Base-by-base conservation (phyloP, 352 stramenopile genomes). In the Phytophthora meadii region DNA sequence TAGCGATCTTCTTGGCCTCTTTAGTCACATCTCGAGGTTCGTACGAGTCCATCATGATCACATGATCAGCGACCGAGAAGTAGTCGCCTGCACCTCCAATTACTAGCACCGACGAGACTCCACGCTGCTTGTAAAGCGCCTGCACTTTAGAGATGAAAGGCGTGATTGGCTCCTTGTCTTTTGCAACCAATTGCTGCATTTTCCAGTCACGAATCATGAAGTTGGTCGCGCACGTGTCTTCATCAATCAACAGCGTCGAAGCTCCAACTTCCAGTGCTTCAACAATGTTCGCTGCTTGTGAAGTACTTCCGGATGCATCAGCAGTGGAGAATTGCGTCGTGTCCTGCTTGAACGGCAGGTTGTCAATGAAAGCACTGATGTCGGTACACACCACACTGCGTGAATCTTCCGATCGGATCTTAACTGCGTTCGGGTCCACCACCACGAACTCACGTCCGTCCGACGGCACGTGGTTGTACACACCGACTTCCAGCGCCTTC, bases 141-240 rank as follows among this genome's bases (percentile, higher is more conserved):
- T 93, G 90, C n/a, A 97, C 88, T 62, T 98, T 97, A 37, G 87
- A 89, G 54, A 99, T 96, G 75, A 99, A 99, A 3, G 97, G 97
- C 32, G 95, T 99, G 69, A 99, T 99, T 1, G 97, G 97, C 70
- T 99, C 97, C 68, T 98, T 98, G 47, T 98, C 88, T 55, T 90
- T 89, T 4, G 94, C 78, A 1, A 99, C 96, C 5, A 99, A 81
- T 61, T 97, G 83, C 79, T 98, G 95, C 96, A 99, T 99, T 74
- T 98, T 97, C 69, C 92, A 88, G 74, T 99, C 97, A 24, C 97
- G 87, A 51, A 98, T 98, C 97, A 99, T 99, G 59, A 99, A 99
- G 70, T 99, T 99, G 22, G 96, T 99, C 3, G 97, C 97, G 62
- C 90, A 98, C 2, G 97, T 98, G 77, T 99, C 97, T 74, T 99